These are phyloP conservation scores for Polyporus arcularius DNA, from an alignment of 768 basidiomycete genomes.

Conservation along the genomic window DNA sequence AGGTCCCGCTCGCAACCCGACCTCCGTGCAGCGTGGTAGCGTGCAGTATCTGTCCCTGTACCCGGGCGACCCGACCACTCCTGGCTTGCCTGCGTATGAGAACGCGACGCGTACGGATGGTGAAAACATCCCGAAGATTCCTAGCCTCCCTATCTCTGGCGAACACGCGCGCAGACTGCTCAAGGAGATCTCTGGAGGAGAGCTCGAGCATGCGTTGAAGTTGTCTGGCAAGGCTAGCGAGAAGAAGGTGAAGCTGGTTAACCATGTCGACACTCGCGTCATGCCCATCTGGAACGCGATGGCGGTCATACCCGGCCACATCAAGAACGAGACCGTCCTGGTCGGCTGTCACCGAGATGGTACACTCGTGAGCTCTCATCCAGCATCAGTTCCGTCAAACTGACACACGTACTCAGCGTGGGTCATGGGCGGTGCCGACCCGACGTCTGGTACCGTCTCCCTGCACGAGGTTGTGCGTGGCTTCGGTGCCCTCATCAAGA, in stretches of 20 bases:
- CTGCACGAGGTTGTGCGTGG: conserved; percentile 78
- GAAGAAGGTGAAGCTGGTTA: conserved; percentile 53
- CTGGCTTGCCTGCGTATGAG: conserved; percentile 83
- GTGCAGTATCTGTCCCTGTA: conserved; percentile 66
- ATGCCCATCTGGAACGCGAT: conserved; percentile 92
- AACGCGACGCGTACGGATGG: conserved; percentile 68
- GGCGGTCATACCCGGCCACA: conserved; percentile 79
- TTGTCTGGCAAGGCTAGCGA: conserved; percentile 54
- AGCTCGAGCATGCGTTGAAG: conserved; percentile 39
- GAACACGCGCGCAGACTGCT: conserved; percentile 69
- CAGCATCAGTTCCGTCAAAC: too few relatives aligned
- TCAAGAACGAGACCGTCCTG: conserved; percentile 85
- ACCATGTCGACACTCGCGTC: conserved; percentile 72
- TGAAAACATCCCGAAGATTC: conserved; percentile 69
- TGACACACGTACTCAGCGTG: conserved; percentile 33
- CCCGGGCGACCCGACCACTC: conserved; percentile 81
- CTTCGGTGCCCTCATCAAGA: conserved; percentile 64
- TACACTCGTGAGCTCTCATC: not conserved
- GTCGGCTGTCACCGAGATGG: conserved; percentile 77
- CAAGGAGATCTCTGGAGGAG: conserved; percentile 45
- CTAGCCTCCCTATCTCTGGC: conserved; percentile 89
- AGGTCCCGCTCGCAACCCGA: conserved; percentile 87
- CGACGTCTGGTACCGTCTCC: conserved; percentile 77
- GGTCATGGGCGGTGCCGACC: conserved; percentile 86
- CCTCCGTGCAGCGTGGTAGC: conserved; percentile 85